Evolutionary conservation across 306 rosid genomes (phyloP).

Genomic region (Cucurbita moschata): DNA sequence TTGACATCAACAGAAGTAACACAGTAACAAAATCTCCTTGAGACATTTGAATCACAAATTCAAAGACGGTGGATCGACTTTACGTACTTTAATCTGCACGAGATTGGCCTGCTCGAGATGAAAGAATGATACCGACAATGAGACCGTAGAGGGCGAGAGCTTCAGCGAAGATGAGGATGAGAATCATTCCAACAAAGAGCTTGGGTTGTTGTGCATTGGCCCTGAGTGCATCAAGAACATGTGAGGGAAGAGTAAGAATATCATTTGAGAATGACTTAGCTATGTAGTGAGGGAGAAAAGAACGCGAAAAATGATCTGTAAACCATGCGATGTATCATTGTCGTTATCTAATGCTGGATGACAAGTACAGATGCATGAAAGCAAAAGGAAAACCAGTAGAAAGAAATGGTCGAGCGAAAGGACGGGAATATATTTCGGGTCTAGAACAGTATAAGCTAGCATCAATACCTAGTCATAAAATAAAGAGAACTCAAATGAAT

Average conservation of each 20-base stretch:
- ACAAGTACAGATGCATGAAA: background rate
- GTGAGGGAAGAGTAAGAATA: background rate
- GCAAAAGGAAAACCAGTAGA: background rate
- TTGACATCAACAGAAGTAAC: background rate
- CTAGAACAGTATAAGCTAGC: background rate
- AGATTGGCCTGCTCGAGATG: slow-evolving; percentile 71
- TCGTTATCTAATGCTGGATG: background rate
- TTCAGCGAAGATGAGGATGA: slow-evolving; percentile 60
- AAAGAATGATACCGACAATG: slow-evolving; percentile 75
- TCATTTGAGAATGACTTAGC: background rate
- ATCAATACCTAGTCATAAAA: background rate
- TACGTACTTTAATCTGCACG: slow-evolving; percentile 30
- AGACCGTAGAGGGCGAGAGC: slow-evolving; percentile 79
- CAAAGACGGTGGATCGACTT: background rate
- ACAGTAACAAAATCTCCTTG: background rate
- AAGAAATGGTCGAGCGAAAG: background rate
- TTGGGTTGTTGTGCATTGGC: slow-evolving; percentile 86
- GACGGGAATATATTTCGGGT: background rate
- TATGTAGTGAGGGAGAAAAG: background rate
- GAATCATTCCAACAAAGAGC: slow-evolving; percentile 77
- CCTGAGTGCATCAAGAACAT: slow-evolving; percentile 19
- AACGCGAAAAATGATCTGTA: background rate
- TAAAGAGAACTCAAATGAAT: background rate
- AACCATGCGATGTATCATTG: background rate
- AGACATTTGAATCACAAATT: background rate